Evolutionary conservation across 2,329 filamentous ascomycete species (phyloP), one percentile per base, ranked within the genome.

Genomic region (Volutella citrinella): DNA sequence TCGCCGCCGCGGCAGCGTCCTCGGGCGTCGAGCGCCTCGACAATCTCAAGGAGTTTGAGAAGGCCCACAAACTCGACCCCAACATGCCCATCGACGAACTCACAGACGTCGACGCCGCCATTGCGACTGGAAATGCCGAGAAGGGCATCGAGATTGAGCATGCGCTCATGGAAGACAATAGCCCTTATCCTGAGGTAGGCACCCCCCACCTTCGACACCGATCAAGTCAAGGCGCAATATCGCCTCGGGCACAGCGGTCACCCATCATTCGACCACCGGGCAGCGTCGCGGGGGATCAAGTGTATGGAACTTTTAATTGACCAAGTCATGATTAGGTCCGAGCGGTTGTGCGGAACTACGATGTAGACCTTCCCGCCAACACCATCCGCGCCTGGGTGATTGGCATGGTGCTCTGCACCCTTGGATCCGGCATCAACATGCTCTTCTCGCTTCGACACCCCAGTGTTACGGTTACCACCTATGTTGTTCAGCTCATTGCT

Each of bases 381-480:
- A 82, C 79, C 14, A 66, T 82, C 36, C 76, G 79, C 30, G 78
- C 78, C 20, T 83, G 79, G 79, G 61, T 66, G 5, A 78, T 83
- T 41, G 79, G 79, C 20, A 39, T 82, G 47, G 5, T 81, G 10
- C 66, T 82, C 27, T 76, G 77, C 38, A 82, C 78, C 1, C 52
- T 82, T 37, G 78, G 76, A n/a, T 79, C 78, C 2, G 74, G 66
- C 5, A 59, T 80, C 46, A 81, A 81, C 55, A 73, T 76, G 65
- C 58, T 82, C 30, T 80, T 82, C 53, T 75, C 72, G 16, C 61
- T 76, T 27, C 72, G 78, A 30, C 74, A 78, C 40, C 77, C 78
- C 5, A 76, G 69, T 48, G 70, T 82, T 35, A 57, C 68, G 14
- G 74, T 82, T 45, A 76, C 74, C 5, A 78, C 77, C 12, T 79